Evolutionary conservation across 2,329 filamentous ascomycete species (phyloP), one percentile per base, ranked within the genome.

Genomic region (Lachnellula arida): DNA sequence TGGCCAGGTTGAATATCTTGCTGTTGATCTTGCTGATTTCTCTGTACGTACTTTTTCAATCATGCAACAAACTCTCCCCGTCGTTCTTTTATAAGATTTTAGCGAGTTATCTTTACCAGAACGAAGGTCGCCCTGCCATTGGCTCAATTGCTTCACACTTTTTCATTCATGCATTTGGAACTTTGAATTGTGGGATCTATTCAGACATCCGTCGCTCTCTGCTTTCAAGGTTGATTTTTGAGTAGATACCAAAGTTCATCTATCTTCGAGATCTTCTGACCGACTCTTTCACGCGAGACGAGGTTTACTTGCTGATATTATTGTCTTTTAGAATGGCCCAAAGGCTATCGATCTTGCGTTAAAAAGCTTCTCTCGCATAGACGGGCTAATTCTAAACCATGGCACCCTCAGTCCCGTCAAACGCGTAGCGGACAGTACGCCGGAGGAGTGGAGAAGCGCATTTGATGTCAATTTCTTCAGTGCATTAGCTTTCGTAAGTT

Each of bases 381-480:
- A 99, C 68, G 88, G 86, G 1, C 70, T 99, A 46, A 83, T 99
- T 12, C 75, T 97, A 59, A 97, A 97, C 71, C 94, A 99, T 69
- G 92, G 91, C 19, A 78, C 85, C 0, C 74, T 99, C 46, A 81
- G 84, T n/a, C 88, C 91, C 1, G 85, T 95, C 43, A 83, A 82
- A 50, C 83, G 81, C 56, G 75, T 97, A 46, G 83, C 75, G 3
- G 81, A 93, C 54, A 78, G 80, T 15, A 81, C 82, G n/a, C 68
- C 84, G 0, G 84, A 88, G 39, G 86, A 88, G 58, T 97, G 92
- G 89, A 86, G 84, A 66, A 73, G 75, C 2, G 77, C 81, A 8
- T 97, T 91, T 72, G 86, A 96, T 64, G 77, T 91, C 59, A 97
- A 97, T 70, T 84, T 97, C 64, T 91, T 97, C 70, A 93, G 90